Conservation (phyloP, 2,329 filamentous ascomycete species). For the Ceratocystis alfenasii region DNA sequence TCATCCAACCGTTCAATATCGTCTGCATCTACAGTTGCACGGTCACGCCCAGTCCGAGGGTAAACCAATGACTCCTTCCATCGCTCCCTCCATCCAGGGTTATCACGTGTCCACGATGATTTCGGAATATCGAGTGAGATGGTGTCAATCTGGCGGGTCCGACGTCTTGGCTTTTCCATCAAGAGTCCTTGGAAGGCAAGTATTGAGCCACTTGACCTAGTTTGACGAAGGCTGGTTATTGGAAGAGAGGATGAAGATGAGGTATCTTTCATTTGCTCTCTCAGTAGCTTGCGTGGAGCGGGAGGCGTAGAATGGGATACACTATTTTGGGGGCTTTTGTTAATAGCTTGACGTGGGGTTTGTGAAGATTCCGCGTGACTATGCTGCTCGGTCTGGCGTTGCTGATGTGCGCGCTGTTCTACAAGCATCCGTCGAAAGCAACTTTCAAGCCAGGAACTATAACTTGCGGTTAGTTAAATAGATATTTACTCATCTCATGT, state of each 20-base stretch:
- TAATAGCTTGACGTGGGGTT: neutral
- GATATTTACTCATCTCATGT: neutral
- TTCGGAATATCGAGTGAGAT: neutral
- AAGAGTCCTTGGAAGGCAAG: conserved; percentile 6
- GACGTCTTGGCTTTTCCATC: conserved; percentile 4
- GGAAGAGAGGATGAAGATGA: neutral
- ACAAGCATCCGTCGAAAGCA: neutral
- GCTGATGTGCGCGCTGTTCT: neutral
- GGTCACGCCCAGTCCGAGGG: conserved; percentile 44
- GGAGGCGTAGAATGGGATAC: neutral
- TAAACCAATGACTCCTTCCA: conserved; percentile 53
- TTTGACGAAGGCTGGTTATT: conserved; percentile 2
- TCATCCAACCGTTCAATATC: conserved; percentile 71
- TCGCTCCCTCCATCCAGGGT: conserved; percentile 40
- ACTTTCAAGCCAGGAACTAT: neutral
- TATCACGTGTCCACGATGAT: conserved; percentile 37
- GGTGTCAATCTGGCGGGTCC: conserved; percentile 1
- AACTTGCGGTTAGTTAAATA: neutral
- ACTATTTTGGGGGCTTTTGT: neutral
- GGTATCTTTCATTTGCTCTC: neutral
- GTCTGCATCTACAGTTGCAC: conserved; percentile 54
- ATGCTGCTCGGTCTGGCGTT: neutral
- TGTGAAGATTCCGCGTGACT: neutral
- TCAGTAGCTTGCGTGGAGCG: neutral
- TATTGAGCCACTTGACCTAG: conserved; percentile 16